A percentile compares a stretch with the other conserved stretches of the same genome.
These are phyloP conservation scores for Acrasis kona DNA, from an alignment of 78 protist genomes.

Conservation along the genomic window DNA sequence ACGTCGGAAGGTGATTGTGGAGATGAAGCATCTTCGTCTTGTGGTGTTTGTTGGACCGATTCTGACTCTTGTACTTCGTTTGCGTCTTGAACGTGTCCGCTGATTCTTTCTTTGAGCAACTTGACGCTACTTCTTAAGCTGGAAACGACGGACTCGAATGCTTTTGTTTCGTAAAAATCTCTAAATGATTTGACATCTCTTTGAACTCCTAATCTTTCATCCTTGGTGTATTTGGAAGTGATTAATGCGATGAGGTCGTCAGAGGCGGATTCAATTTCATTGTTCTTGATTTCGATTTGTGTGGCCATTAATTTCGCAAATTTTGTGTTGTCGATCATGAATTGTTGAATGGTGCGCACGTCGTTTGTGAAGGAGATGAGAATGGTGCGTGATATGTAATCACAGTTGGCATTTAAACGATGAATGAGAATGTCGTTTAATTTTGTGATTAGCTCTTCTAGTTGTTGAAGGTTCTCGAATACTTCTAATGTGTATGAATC, in stretches of 20 bases:
- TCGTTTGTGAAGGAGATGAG: background rate
- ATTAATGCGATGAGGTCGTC: background rate
- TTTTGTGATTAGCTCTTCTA: constrained; percentile 3
- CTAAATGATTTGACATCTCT: background rate
- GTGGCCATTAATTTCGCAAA: background rate
- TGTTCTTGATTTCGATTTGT: background rate
- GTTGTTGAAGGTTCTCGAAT: background rate
- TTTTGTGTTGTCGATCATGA: background rate
- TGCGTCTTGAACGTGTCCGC: background rate
- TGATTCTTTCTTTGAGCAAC: background rate
- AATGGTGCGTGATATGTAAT: background rate
- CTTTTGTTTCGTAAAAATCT: background rate
- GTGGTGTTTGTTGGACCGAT: background rate
- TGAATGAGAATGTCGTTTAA: constrained; percentile 10
- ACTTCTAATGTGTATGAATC: constrained; percentile 12
- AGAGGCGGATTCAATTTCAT: background rate
- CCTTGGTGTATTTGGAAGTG: background rate
- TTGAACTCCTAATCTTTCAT: background rate
- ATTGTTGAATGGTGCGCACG: background rate
- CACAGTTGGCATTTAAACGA: constrained; percentile 7
- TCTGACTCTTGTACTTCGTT: background rate
- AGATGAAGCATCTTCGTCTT: background rate
- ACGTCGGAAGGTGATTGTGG: background rate
- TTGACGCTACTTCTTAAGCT: background rate
- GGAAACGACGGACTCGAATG: background rate